A percentile compares a stretch with the other conserved stretches of the same genome.
Evolutionary conservation across 2,329 filamentous ascomycete genomes (phyloP).

Genomic region (Penicillium sp.): DNA sequence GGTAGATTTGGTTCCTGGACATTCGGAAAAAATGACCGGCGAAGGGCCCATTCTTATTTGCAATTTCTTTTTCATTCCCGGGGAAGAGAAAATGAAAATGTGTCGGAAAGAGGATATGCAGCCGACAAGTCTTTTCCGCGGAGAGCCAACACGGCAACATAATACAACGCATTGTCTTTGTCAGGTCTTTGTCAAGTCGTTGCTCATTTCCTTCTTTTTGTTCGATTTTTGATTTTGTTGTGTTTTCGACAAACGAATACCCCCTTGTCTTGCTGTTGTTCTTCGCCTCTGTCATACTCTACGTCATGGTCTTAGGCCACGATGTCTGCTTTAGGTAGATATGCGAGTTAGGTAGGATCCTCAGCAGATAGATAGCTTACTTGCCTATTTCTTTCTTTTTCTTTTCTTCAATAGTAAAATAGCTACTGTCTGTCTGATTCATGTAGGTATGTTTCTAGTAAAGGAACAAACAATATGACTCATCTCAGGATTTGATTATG

Average conservation of each 20-base stretch:
- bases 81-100: not conserved
- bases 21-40: not conserved
- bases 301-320: not conserved
- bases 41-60: not conserved
- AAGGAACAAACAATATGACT: not conserved
- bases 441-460: not conserved
- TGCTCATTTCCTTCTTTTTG: not conserved
- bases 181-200: not conserved
- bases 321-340: not conserved
- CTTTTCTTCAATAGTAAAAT: not conserved
- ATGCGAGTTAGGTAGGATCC: not conserved
- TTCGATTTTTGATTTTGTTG: not conserved
- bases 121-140: slow-evolving; percentile 3
- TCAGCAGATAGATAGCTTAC: not conserved
- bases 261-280: slow-evolving; percentile 14
- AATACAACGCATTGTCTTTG: not conserved
- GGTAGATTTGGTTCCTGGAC: not conserved
- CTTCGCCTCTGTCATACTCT: not conserved
- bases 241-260: slow-evolving; percentile 22
- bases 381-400: not conserved
- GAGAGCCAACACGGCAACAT: slow-evolving; percentile 2
- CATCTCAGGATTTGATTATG: not conserved
- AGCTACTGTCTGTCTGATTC: not conserved
- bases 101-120: not conserved
- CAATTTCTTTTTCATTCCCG: not conserved